Base-by-base conservation (phyloP, 2,329 filamentous ascomycete genomes). In the Alternaria viburni region DNA sequence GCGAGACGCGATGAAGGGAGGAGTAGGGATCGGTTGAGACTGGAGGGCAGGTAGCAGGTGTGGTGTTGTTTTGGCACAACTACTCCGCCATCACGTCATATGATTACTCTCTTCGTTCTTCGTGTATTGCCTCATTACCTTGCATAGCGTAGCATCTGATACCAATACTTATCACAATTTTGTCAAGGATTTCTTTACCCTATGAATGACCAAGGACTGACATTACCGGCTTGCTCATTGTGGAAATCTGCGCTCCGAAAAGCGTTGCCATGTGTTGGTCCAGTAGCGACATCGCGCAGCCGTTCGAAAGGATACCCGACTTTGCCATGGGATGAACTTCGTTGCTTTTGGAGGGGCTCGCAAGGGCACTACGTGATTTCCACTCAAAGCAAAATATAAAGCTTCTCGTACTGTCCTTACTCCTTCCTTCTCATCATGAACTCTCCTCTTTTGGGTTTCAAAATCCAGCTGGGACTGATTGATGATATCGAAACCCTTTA, bases 1-100 rank as follows among this genome's bases (percentile, higher is more conserved):
- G 81, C 80, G 6, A 76, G 81, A 61, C 73, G 81, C 54, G 75
- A 79, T 57, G 80, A 85, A 69, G 79, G 81, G 43, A 74, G 77
- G 59, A 73, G 54, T 26, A 54, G 71, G 54, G 74, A 77, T 62
- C 69, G 76, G 44, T 62, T 79, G 60, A 74, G 76, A 61, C 49
- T 79, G 21, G 77, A 80, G 59, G 77, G 77, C 6, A 59, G 76
- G 59, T 77, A 65, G 12, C 26, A 47, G 17, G n/a, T 4, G 7
- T 25, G n/a, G 26, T 26, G 8, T 3, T 3, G 8, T 11, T 5
- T 15, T 41, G 26, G 17, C 6, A 15, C 9, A 36, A 25, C 1
- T 1, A 15, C 13, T 46, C 32, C 12, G 11, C 19, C 19, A 46
- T 23, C 23, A 6, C 10, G 11, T 17, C 25, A 15, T 12, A 36